These are phyloP conservation scores for Allium cepa DNA, from an alignment of 106 monocot species.

Conservation along the genomic window DNA sequence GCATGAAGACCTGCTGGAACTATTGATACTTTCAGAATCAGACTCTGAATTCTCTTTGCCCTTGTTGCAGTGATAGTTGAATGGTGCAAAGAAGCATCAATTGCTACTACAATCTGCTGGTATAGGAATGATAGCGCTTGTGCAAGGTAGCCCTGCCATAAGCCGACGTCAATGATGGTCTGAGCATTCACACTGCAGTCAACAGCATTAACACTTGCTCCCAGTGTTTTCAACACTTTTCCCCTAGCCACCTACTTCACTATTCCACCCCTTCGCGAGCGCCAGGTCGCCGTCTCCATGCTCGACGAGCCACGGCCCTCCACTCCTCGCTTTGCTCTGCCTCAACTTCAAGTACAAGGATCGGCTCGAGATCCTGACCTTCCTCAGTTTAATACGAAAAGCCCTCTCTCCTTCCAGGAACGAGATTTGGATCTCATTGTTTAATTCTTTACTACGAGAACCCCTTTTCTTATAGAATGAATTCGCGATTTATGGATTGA, in stretches of 20 bases:
- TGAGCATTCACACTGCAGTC: constrained; percentile 43
- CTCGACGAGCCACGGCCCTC: too few relatives aligned
- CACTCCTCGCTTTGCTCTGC: too few relatives aligned
- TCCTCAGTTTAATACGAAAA: too few relatives aligned
- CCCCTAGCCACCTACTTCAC: constrained; percentile 92
- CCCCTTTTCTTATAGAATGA: too few relatives aligned
- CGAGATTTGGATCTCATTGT: too few relatives aligned
- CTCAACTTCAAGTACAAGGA: too few relatives aligned
- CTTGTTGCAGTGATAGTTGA: constrained; percentile 71
- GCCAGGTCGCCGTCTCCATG: too few relatives aligned
- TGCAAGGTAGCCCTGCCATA: constrained; percentile 98
- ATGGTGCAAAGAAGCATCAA: constrained; percentile 97
- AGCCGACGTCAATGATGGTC: constrained; percentile 86
- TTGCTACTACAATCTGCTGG: constrained; percentile 70
- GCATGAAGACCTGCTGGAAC: constrained; percentile 97
- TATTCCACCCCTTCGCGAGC: too few relatives aligned
- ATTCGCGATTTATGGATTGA: too few relatives aligned
- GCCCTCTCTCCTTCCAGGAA: too few relatives aligned
- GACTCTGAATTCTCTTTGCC: constrained; percentile 18
- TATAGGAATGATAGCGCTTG: constrained; percentile 83
- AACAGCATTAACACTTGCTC: constrained; percentile 40
- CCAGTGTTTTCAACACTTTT: constrained; percentile 70
- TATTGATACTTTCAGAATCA: constrained; percentile 15
- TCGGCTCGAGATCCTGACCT: too few relatives aligned
- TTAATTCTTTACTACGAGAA: too few relatives aligned